Percentiles rank a stretch among this genome's conserved stretches.
Conservation (phyloP, 257 asterid species). For the Misopates orontium region DNA sequence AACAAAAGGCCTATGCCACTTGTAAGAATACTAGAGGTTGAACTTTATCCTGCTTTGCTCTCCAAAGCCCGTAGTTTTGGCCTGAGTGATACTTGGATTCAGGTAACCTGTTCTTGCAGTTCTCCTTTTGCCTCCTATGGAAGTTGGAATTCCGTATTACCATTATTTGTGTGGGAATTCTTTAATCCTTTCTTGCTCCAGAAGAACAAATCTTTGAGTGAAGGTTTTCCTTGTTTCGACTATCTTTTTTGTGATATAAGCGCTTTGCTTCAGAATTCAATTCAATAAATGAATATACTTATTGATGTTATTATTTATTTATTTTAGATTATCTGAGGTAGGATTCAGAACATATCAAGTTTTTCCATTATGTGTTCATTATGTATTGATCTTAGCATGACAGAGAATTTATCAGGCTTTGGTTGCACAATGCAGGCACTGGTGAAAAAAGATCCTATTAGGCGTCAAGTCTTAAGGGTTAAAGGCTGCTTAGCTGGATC, state of each 20-base stretch:
- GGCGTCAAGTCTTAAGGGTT: slow-evolving; percentile 91
- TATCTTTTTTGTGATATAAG: not conserved
- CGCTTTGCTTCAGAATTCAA: too few relatives aligned
- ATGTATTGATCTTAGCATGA: slow-evolving; percentile 3
- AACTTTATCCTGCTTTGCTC: slow-evolving; percentile 88
- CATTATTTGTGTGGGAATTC: slow-evolving; percentile 6
- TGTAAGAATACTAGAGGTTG: slow-evolving; percentile 83
- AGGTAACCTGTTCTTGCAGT: slow-evolving; percentile 47
- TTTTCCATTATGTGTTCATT: not conserved
- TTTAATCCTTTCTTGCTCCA: not conserved
- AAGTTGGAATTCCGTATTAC: slow-evolving; percentile 13
- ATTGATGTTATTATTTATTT: too few relatives aligned
- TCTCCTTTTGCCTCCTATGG: slow-evolving; percentile 16
- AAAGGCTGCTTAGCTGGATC: slow-evolving; percentile 97
- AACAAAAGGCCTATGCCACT: slow-evolving; percentile 84
- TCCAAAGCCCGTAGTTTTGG: slow-evolving; percentile 99
- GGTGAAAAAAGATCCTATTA: slow-evolving; percentile 80
- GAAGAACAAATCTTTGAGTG: not conserved
- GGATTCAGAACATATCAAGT: not conserved
- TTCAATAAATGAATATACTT: too few relatives aligned
- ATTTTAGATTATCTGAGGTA: too few relatives aligned
- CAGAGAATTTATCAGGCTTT: slow-evolving; percentile 19
- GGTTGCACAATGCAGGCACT: slow-evolving; percentile 54
- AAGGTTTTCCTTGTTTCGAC: not conserved
- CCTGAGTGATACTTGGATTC: slow-evolving; percentile 87